Base-by-base conservation (phyloP, 192 early-diverging fungal species). In the Diversispora eburnea region DNA sequence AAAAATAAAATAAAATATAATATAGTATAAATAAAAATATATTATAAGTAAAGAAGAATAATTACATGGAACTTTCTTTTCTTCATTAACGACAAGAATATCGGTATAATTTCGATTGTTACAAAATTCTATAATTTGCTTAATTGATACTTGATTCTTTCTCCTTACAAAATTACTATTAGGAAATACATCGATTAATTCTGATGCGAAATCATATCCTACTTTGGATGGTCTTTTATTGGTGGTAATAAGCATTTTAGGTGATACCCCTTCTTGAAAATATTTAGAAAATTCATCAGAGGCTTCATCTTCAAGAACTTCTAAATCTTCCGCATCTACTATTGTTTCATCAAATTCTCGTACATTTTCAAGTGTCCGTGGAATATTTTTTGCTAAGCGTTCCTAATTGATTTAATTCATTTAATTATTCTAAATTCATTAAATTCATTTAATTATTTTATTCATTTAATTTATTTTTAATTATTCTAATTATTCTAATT, bases 171-270 rank as follows among this genome's bases (percentile, higher is more conserved):
- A 96, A 70, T 93, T 86, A 25, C 94, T 86, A 65, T 93, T 91
- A 17, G 98, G 98, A 71, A 99, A 94, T 62, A 99, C 91, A 70
- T 89, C 84, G 9, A 88, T 78, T 68, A 99, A 88, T 74, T 99
- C 96, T 13, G 93, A 88, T 20, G 90, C 93, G 83, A 99, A 95
- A 58, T 93, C 88, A 66, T 95, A 91, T 8, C 87, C 74, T 20
- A 64, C 52, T 75, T 82, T 79, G 25, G 67, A 19, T 25, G 88
- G 81, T 42, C 86, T 73, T 73, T 87, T 89, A 72, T 85, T 90
- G 17, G 98, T 97, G 12, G 98, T 99, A 7, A 99, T 86, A 17
- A 98, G 81, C 48, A 99, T 89, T 83, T 99, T 99, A 61, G 98
- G 95, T 55, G 87, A 77, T 56, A 89, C 74, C 25, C 96, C 96